A percentile compares a stretch with the other conserved stretches of the same genome.
phyloP scores from a whole-genome alignment of 1,284 basidiomycete genomes.

The Irpex sp. region DNA sequence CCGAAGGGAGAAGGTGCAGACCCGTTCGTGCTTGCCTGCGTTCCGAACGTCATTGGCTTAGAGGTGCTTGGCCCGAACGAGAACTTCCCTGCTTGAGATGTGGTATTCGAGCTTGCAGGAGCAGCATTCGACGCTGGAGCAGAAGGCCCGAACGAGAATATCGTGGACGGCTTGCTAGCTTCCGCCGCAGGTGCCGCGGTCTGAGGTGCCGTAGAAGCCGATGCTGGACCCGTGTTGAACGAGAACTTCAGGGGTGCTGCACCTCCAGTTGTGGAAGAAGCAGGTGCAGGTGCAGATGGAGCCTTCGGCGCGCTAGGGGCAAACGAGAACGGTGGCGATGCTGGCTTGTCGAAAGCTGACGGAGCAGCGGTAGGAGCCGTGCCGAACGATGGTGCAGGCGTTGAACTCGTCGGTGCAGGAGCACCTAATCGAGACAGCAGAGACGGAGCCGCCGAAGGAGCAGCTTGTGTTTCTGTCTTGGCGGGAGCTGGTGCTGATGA shows the following conservation, averaged over 20 bases:
- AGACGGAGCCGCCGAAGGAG: slow-evolving; percentile 7
- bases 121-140: slow-evolving; percentile 7
- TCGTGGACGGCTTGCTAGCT: neutral
- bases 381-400: slow-evolving; percentile 10
- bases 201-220: slow-evolving; percentile 7
- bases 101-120: neutral
- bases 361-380: slow-evolving; percentile 14
- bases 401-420: neutral
- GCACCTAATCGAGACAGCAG: slow-evolving; percentile 18
- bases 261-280: slow-evolving; percentile 8
- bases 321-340: neutral
- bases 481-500: slow-evolving; percentile 1
- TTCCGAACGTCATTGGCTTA: slow-evolving; percentile 1
- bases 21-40: neutral
- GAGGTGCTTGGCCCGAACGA: neutral
- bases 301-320: neutral
- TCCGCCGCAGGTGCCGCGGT: slow-evolving; percentile 6
- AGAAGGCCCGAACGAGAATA: neutral
- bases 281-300: slow-evolving; percentile 7
- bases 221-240: slow-evolving; percentile 23
- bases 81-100: neutral
- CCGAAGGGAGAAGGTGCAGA: neutral
- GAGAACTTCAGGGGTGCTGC: slow-evolving; percentile 27
- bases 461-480: slow-evolving; percentile 12
- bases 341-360: neutral